phyloP scores from a whole-genome alignment of 1,284 basidiomycete genomes.

The Moesziomyces sp. region DNA sequence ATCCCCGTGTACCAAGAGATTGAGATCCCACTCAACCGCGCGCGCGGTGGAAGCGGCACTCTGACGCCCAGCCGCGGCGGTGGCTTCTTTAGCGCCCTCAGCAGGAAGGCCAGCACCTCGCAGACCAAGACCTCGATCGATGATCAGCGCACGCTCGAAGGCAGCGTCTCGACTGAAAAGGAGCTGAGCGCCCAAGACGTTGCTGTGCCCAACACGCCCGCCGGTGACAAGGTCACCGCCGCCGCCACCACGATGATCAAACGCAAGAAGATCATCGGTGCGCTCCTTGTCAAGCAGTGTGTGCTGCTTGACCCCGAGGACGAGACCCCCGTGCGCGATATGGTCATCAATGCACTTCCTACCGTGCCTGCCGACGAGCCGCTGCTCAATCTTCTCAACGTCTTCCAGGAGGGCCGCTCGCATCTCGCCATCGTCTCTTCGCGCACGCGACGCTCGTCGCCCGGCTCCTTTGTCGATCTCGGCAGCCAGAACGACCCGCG shows the following conservation, averaged over 20 bases:
- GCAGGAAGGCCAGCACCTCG: constrained; percentile 67
- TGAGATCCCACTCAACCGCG: constrained; percentile 63
- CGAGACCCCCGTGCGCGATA: constrained; percentile 63
- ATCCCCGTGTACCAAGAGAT: constrained; percentile 71
- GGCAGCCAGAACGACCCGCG: constrained; percentile 35
- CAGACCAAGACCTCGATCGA: constrained; percentile 24
- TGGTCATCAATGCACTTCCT: constrained; percentile 78
- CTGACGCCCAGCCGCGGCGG: constrained; percentile 35
- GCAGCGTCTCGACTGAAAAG: constrained; percentile 29
- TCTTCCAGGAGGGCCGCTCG: constrained; percentile 88
- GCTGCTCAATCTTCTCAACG: constrained; percentile 85
- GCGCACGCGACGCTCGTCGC: constrained; percentile 62
- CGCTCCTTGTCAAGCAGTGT: constrained; percentile 84
- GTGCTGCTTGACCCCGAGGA: constrained; percentile 87
- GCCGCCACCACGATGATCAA: constrained; percentile 38
- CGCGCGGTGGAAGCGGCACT: constrained; percentile 37
- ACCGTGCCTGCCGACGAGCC: constrained; percentile 87
- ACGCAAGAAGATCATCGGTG: constrained; percentile 80
- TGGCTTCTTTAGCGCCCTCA: constrained; percentile 39
- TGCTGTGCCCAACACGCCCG: constrained; percentile 69
- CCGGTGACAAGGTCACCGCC: constrained; percentile 6
- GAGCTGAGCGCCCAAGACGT: constrained; percentile 62
- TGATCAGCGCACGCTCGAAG: constrained; percentile 39
- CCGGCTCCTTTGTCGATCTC: constrained; percentile 63
- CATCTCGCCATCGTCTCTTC: constrained; percentile 85